Conservation (phyloP, 2,329 filamentous ascomycete species). For the Xylariaceae sp. region DNA sequence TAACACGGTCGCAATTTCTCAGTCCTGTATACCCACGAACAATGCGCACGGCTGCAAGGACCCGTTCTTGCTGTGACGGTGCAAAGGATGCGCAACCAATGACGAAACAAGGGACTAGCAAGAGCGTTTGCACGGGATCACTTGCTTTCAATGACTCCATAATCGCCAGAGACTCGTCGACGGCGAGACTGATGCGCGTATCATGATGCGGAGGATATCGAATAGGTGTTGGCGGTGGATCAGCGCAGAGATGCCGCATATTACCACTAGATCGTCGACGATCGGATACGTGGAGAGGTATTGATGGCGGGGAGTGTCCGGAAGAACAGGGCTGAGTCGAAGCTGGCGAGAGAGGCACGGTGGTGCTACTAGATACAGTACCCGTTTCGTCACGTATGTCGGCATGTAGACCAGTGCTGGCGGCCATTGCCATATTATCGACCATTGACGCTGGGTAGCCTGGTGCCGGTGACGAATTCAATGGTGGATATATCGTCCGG, state of each 20-base stretch:
- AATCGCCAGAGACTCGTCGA: constrained; percentile 56
- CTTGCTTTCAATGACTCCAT: constrained; percentile 54
- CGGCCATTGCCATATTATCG: constrained; percentile 3
- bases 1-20: constrained; percentile 54
- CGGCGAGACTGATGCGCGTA: constrained; percentile 49
- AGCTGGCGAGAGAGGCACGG: constrained; percentile 15
- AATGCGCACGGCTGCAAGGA: constrained; percentile 47
- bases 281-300: constrained; percentile 5
- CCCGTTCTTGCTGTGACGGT: constrained; percentile 48
- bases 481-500: constrained; percentile 59
- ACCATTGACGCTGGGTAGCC: constrained; percentile 15
- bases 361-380: constrained; percentile 4
- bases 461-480: constrained; percentile 18
- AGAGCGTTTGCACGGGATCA: constrained; percentile 58
- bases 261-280: constrained; percentile 13
- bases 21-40: constrained; percentile 60
- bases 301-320: constrained; percentile 6
- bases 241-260: constrained; percentile 8
- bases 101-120: constrained; percentile 59
- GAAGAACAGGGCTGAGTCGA: constrained; percentile 12
- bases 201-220: constrained; percentile 50
- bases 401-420: constrained; percentile 31
- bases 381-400: neutral
- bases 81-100: constrained; percentile 61
- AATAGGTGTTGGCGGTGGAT: constrained; percentile 45